Base-by-base conservation (phyloP, 331 rosid species). In the Arachis monticola region DNA sequence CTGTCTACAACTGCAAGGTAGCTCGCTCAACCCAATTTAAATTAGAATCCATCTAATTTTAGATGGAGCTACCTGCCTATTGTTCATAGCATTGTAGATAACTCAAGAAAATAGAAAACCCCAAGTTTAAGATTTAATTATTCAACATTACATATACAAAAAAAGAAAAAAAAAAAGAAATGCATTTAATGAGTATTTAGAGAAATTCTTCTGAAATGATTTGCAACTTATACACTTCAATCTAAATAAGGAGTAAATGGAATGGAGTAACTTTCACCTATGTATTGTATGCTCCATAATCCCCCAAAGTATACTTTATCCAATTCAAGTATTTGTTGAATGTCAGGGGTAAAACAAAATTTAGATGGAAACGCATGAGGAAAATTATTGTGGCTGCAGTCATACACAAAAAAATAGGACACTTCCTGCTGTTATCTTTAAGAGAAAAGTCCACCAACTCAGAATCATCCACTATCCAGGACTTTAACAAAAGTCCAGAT, bases 51-150 rank as follows among this genome's bases (percentile, higher is more conserved):
- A 67, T 14, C 4, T 2, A 51, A 51, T 10, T 10, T 51, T 51
- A 11, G 17, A 51, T 2, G 56, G 62, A 42, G 75, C 52, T 44
- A 60, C 42, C 64, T 73, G 12, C 46, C 70, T 63, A 47, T 42
- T 17, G 22, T 17, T 17, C 22, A 73, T 50, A 14, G 40, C 35
- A 70, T 13, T 40, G 10, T 60, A 40, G 75, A 55, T 69, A 46
- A 50, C 64, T 61, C 52, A 17, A 17, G 22, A 17, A 17, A 17
- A 17, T 17, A 17, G 22, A 17, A 17, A 17, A 17, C 22, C 22
- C 22, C 22, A 31, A 14, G 66, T 50, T 46, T n/a, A 48, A 64
- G 65, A 66, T 76, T 81, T 55, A 59, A 52, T 68, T 59, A 67
- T 57, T 59, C 73, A 58, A 66, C 41, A 44, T 44, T 40, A 58